Evolutionary conservation across 1,284 basidiomycete species (phyloP).

Genomic region (Mycosarcoma maydis): DNA sequence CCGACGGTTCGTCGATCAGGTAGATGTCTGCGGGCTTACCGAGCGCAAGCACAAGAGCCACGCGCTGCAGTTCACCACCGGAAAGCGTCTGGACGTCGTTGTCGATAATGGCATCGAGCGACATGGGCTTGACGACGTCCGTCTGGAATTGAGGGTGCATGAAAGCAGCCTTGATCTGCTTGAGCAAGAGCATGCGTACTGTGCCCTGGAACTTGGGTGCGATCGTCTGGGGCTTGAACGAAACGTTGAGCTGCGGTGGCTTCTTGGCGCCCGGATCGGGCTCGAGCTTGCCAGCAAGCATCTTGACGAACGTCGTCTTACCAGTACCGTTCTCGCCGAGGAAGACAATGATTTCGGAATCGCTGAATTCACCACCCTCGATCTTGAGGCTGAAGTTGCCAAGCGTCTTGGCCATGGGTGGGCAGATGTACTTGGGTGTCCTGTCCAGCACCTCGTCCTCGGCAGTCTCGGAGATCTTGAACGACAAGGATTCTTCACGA

Average conservation of each 20-base stretch:
- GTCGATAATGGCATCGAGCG: slow-evolving; percentile 65
- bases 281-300: slow-evolving; percentile 66
- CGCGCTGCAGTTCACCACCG: slow-evolving; percentile 66
- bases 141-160: slow-evolving; percentile 68
- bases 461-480: slow-evolving; percentile 66
- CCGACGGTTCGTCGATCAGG: slow-evolving; percentile 66
- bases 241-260: slow-evolving; percentile 65
- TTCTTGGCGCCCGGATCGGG: slow-evolving; percentile 60
- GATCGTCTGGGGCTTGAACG: slow-evolving; percentile 66
- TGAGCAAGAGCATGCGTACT: slow-evolving; percentile 66
- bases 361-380: slow-evolving; percentile 63
- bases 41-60: slow-evolving; percentile 64
- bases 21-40: slow-evolving; percentile 67
- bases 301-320: slow-evolving; percentile 67
- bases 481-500: slow-evolving; percentile 65
- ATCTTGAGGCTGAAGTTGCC: slow-evolving; percentile 64
- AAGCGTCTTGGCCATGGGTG: slow-evolving; percentile 65
- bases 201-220: slow-evolving; percentile 67
- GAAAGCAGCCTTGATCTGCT: slow-evolving; percentile 66
- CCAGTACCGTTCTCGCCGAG: slow-evolving; percentile 67
- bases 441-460: slow-evolving; percentile 62
- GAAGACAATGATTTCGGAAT: slow-evolving; percentile 67
- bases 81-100: slow-evolving; percentile 67
- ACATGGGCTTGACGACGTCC: slow-evolving; percentile 67
- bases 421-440: slow-evolving; percentile 58